phyloP scores from a whole-genome alignment of 768 basidiomycete species.

The Ramaria sp. region DNA sequence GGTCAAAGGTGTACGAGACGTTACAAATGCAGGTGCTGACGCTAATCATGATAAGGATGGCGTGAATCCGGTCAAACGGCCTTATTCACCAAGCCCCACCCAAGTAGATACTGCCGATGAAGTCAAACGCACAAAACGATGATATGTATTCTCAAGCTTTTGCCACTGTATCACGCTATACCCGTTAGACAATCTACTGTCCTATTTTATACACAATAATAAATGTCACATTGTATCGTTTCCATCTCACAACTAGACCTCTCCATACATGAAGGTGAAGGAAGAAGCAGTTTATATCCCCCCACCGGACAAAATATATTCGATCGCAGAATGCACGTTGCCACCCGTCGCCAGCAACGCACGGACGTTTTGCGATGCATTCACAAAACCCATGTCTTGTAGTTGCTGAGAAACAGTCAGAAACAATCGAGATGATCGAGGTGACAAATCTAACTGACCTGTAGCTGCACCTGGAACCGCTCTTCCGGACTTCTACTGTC shows the following conservation, averaged over 20 bases:
- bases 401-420: slow-evolving; percentile 50
- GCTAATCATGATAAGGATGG: not conserved
- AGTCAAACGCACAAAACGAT: not conserved
- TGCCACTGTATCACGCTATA: too few relatives aligned
- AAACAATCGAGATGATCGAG: not conserved
- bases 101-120: not conserved
- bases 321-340: slow-evolving; percentile 84
- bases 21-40: not conserved
- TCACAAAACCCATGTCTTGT: slow-evolving; percentile 90
- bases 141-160: too few relatives aligned
- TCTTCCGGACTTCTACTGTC: slow-evolving; percentile 81
- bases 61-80: not conserved
- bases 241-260: not conserved
- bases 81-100: not conserved
- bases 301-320: slow-evolving; percentile 80
- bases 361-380: slow-evolving; percentile 81
- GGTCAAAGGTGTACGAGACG: not conserved
- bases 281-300: slow-evolving; percentile 39
- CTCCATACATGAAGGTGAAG: not conserved
- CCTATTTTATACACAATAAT: not conserved
- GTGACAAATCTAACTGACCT: slow-evolving; percentile 32
- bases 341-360: slow-evolving; percentile 89
- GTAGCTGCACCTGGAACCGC: slow-evolving; percentile 79
- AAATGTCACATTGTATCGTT: not conserved
- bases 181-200: not conserved